These are phyloP conservation scores for Fraxinus americana DNA, from an alignment of 257 asterid species.

Conservation along the genomic window DNA sequence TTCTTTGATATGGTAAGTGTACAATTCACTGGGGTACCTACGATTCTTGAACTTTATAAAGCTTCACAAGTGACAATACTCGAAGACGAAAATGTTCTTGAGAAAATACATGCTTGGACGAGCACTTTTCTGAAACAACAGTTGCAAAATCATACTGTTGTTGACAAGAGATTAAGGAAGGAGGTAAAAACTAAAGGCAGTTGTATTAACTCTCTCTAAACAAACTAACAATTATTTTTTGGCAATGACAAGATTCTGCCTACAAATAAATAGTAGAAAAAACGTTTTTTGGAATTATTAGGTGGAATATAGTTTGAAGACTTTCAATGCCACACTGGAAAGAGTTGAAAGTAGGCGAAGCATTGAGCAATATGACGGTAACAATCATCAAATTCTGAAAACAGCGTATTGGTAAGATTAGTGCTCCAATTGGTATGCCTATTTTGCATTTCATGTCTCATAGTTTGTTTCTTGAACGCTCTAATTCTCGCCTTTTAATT, in stretches of 20 bases:
- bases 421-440: not conserved
- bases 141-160: slow-evolving; percentile 23
- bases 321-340: slow-evolving; percentile 33
- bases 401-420: slow-evolving; percentile 34
- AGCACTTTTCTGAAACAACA: slow-evolving; percentile 37
- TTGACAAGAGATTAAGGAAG: slow-evolving; percentile 29
- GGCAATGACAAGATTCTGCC: not conserved
- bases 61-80: too few species aligned
- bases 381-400: slow-evolving; percentile 23
- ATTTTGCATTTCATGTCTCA: not conserved
- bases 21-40: slow-evolving; percentile 9
- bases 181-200: slow-evolving; percentile 27
- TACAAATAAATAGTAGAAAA: not conserved
- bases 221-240: not conserved
- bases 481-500: not conserved
- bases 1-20: slow-evolving; percentile 9
- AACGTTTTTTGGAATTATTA: not conserved
- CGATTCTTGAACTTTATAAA: too few species aligned
- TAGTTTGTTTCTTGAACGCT: not conserved
- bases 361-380: slow-evolving; percentile 34
- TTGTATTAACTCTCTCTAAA: not conserved
- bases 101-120: too few species aligned
- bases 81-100: too few species aligned
- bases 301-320: slow-evolving; percentile 42
- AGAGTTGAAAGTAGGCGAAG: slow-evolving; percentile 26